These are phyloP conservation scores for Yamadazyma sp. DNA, from an alignment of 1,139 yeast species.

Conservation along the genomic window DNA sequence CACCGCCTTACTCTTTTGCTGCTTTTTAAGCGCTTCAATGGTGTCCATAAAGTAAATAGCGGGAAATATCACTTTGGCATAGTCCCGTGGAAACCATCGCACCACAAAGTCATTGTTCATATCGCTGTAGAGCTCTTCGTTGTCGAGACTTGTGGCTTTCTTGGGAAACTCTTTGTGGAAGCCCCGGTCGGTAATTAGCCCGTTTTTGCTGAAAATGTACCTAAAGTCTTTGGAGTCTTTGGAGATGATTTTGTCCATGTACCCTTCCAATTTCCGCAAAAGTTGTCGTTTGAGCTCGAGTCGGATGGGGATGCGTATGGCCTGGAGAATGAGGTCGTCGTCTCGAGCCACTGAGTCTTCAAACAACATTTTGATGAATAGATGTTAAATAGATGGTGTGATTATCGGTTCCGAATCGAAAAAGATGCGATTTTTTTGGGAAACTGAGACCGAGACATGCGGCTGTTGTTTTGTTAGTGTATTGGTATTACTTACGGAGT, in stretches of 20 bases:
- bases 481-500: too few species aligned
- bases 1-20: constrained; percentile 6
- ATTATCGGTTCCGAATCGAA: background rate
- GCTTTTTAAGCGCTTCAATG: constrained; percentile 14
- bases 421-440: too few species aligned
- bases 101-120: constrained; percentile 28
- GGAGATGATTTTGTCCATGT: constrained; percentile 14
- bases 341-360: constrained; percentile 18
- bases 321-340: constrained; percentile 15
- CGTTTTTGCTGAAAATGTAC: constrained; percentile 19
- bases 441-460: too few species aligned
- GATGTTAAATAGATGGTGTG: background rate
- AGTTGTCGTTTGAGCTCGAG: constrained; percentile 1
- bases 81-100: constrained; percentile 33
- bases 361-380: constrained; percentile 4
- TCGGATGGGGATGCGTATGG: constrained; percentile 9
- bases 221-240: constrained; percentile 25
- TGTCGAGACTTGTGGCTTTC: constrained; percentile 33
- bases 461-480: too few species aligned
- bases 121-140: constrained; percentile 31
- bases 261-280: constrained; percentile 2
- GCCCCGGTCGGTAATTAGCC: constrained; percentile 23
- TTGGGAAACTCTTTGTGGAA: constrained; percentile 37
- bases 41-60: constrained; percentile 28
- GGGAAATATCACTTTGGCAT: constrained; percentile 22